Evolutionary conservation across 305 asterid species (phyloP), one percentile per base, ranked within the genome.

Genomic region (Fraxinus greggii): DNA sequence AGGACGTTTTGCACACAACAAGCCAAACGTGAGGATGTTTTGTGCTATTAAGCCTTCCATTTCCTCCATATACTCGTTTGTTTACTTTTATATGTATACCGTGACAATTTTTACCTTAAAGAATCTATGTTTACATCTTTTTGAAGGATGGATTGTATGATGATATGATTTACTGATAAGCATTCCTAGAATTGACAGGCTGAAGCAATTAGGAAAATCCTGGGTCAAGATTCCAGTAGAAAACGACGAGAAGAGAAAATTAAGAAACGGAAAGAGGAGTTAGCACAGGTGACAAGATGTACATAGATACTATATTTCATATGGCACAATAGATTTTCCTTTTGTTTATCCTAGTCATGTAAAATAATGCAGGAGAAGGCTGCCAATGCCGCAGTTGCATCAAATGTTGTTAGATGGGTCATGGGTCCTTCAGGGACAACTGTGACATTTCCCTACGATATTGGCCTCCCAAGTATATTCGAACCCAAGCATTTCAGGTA

Each of bases 151-250:
- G 31, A 31, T 77, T 75, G 45, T 29, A 51, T 48, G 38, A 61
- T 61, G 13, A 2, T 78, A 31, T 79, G 78, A 77, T 36, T 63
- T 63, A 28, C 63, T 56, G n/a, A 13, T 12, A 12, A 54, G 56
- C 76, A 31, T 78, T 72, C 79, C 21, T 73, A 45, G 23, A 81
- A 82, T 79, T 70, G 78, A 28, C 84, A 94, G 97, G 97, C 96
- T 23, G 98, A 92, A 89, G 98, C 97, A 85, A 92, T 94, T 78
- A 89, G 96, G 82, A 94, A 90, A 85, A 92, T 94, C 67, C 82
- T 94, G 88, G 95, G 97, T 72, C 98, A 94, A 92, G 98, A 94
- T 78, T 94, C 98, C 80, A 91, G 91, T 86, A 89, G 97, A 87
- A 94, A 94, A 88, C 90, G 90, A 83, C 90, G 95, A 79, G 98